Evolutionary conservation across 2,329 filamentous ascomycete species (phyloP), one percentile per base, ranked within the genome.

Genomic region (Leptographium radiaticola): DNA sequence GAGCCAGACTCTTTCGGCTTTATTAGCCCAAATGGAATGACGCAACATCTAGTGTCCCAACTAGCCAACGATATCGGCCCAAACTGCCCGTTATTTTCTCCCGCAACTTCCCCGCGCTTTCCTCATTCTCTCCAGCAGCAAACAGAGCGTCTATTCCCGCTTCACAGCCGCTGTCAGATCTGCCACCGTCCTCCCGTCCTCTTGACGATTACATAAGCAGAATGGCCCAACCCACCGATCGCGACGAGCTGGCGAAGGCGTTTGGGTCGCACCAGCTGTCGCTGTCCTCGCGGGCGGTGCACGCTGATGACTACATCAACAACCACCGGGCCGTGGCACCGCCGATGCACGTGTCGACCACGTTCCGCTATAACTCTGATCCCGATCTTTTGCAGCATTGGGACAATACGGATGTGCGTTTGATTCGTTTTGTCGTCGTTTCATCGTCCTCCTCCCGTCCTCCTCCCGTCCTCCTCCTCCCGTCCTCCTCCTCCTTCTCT

Each of bases 291-390:
- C 76, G 80, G 54, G 79, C 86, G n/a, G 73, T 95, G 58, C 89
- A 95, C 66, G 87, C 86, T 58, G 89, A 95, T 64, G 84, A 94
- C 70, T 75, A 74, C 62, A 76, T 93, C 62, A 87, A 88, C 67
- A 70, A 75, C 38, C 80, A 86, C 60, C 75, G 81, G 51, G 89
- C 93, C 65, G 85, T 97, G 53, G 89, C 91, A 13, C 91, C 93
- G 56, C 82, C 91, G 5, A 75, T 97, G 64, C 91, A 97, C 67
- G 81, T 94, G 59, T 89, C 89, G 57, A 96, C 91, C 13, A 97
- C 89, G 16, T 97, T 89, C 69, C 83, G 88, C 61, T 97, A 96
- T 68, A 73, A 76, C 33, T 69, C 74, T 52, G 77, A 95, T 65
- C 87, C 89, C 2, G 76, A 82, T 7, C 66, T 80, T 33, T 77